Percentiles rank a stretch among this genome's conserved stretches.
These are phyloP conservation scores for Erucastrum elatum DNA, from an alignment of 345 rosid genomes.

Conservation along the genomic window DNA sequence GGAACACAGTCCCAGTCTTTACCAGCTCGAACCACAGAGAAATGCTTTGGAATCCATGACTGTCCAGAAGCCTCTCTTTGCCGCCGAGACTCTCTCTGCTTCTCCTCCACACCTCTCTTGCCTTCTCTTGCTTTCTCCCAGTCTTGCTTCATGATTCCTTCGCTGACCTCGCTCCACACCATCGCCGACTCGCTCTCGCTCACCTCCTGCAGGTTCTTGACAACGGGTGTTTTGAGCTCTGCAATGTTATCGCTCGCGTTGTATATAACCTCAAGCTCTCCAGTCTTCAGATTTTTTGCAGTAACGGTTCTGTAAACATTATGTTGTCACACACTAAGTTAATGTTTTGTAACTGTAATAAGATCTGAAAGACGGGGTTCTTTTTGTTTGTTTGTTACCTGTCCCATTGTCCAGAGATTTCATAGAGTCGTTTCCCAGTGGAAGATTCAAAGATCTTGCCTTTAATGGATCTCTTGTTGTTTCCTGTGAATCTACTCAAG, in stretches of 20 bases:
- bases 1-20: conserved; percentile 75
- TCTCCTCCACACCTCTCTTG: conserved; percentile 64
- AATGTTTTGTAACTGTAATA: background rate
- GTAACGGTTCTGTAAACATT: conserved; percentile 53
- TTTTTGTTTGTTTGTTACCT: conserved; percentile 45
- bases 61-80: conserved; percentile 50
- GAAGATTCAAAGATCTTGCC: conserved; percentile 66
- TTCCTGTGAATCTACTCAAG: conserved; percentile 44
- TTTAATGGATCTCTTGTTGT: conserved; percentile 48
- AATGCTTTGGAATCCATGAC: conserved; percentile 71
- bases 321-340: background rate
- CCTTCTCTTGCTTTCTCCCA: conserved; percentile 78
- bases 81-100: conserved; percentile 53
- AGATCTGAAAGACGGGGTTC: background rate
- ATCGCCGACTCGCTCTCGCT: conserved; percentile 56
- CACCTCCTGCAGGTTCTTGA: conserved; percentile 64
- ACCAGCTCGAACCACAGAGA: conserved; percentile 41
- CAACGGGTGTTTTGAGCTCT: conserved; percentile 57
- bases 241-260: conserved; percentile 57
- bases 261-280: conserved; percentile 55
- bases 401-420: conserved; percentile 73
- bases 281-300: conserved; percentile 50
- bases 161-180: conserved; percentile 76
- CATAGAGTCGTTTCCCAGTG: conserved; percentile 46
- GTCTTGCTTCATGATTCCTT: conserved; percentile 52